phyloP scores from a whole-genome alignment of 495 filamentous ascomycete genomes.

The Friedmanniomyces endolithicus region DNA sequence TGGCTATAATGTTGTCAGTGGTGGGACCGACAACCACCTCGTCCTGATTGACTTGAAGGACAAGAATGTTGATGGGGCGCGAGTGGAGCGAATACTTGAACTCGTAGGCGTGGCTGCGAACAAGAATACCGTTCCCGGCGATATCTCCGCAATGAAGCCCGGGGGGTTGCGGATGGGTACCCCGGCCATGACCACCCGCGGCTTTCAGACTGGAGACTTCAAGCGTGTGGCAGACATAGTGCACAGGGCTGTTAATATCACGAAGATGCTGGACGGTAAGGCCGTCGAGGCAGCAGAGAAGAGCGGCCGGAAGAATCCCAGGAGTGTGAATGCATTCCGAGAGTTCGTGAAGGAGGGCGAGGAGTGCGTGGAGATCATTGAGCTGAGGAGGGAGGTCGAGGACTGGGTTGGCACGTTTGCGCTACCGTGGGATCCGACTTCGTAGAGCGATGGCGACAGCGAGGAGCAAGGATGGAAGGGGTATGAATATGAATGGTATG shows the following conservation, averaged over 20 bases:
- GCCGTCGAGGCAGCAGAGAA: conserved; percentile 64
- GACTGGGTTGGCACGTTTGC: conserved; percentile 83
- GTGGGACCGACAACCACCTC: conserved; percentile 97
- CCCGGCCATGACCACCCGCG: conserved; percentile 95
- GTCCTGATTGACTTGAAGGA: conserved; percentile 84
- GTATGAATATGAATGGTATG: neutral
- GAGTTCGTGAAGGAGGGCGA: conserved; percentile 74
- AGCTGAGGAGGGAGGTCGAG: conserved; percentile 78
- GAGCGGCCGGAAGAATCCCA: conserved; percentile 67
- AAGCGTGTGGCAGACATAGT: conserved; percentile 81
- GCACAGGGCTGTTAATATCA: conserved; percentile 78
- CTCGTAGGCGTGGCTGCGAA: conserved; percentile 98
- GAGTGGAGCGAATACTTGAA: conserved; percentile 92
- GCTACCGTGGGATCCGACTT: conserved; percentile 58
- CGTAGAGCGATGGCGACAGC: neutral
- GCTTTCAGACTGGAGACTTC: conserved; percentile 80
- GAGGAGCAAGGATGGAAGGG: neutral
- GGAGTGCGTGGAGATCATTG: conserved; percentile 70
- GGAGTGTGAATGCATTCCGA: conserved; percentile 70
- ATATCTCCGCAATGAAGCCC: conserved; percentile 93
- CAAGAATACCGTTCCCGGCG: conserved; percentile 97
- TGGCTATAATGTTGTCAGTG: conserved; percentile 85
- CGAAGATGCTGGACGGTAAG: conserved; percentile 67
- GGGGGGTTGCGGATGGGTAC: conserved; percentile 91
- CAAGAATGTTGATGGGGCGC: conserved; percentile 74